Evolutionary conservation across 176 grass and related monocot genomes (phyloP).

Genomic region (Hordeum vulgare): DNA sequence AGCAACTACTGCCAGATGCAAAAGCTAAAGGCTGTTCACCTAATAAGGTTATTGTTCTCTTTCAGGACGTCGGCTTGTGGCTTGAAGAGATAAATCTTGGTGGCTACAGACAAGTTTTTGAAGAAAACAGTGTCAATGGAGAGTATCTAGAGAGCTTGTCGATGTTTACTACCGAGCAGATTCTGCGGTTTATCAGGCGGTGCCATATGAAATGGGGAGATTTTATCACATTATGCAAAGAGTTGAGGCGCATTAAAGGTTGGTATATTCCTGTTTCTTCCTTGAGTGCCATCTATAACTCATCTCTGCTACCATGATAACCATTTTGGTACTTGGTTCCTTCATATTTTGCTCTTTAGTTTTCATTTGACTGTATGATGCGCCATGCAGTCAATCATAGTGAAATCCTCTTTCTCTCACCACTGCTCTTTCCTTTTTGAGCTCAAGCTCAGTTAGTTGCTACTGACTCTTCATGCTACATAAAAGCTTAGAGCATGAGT

Average conservation of each 20-base stretch:
- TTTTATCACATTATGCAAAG: slow-evolving; percentile 98
- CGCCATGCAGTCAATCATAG: neutral
- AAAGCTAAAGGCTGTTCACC: neutral
- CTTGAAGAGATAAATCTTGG: slow-evolving; percentile 99
- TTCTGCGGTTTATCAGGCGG: slow-evolving; percentile 93
- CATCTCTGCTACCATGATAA: neutral
- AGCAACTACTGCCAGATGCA: neutral
- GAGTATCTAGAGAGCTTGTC: slow-evolving; percentile 92
- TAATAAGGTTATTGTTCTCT: slow-evolving; percentile 26
- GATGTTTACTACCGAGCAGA: slow-evolving; percentile 96
- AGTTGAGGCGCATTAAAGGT: slow-evolving; percentile 99
- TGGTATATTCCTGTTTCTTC: neutral
- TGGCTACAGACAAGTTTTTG: slow-evolving; percentile 82
- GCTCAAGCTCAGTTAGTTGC: neutral
- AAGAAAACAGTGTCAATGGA: slow-evolving; percentile 93
- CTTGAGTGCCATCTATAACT: neutral
- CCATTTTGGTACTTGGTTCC: neutral
- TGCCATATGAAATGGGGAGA: slow-evolving; percentile 99
- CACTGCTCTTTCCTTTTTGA: neutral
- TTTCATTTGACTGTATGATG: slow-evolving; percentile 19
- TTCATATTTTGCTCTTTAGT: neutral
- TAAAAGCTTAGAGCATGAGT: neutral
- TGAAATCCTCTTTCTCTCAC: neutral
- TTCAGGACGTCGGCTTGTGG: slow-evolving; percentile 97
- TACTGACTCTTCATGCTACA: neutral